Base-by-base conservation (phyloP, 345 rosid genomes). In the Eutrema heterophyllum region DNA sequence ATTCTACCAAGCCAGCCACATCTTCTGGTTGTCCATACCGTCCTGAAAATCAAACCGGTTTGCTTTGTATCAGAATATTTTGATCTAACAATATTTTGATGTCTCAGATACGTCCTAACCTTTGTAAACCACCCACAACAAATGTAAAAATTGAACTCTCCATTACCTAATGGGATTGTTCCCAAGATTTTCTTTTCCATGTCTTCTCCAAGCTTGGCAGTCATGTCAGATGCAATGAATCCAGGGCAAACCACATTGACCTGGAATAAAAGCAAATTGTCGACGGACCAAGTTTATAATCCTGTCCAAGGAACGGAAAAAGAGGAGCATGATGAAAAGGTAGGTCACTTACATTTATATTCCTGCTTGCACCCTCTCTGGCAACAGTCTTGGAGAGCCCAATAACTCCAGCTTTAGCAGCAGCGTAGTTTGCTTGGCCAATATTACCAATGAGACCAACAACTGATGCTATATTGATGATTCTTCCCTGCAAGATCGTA, bases 381-480 rank as follows among this genome's bases (percentile, higher is more conserved):
- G 99, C 99, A 60, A 80, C 90, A 74, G 86, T 72, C 80, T 95
- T 95, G 66, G 98, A 89, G 21, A 95, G 61, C 45, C 96, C 89
- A 83, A 95, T 95, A 73, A 95, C 99, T 76, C 99, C 98, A 21
- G 94, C 99, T 83, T 95, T 95, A 16, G 99, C 96, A 33, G 99
- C 99, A 77, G 94, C 89, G 72, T 92, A 95, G 86, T 95, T 95
- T 73, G 98, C 97, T 87, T 95, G 99, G 30, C 99, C 99, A 24
- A 55, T 70, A n/a, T 95, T 95, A 73, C 97, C 98, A 73, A 90
- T 85, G 78, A 95, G 86, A 80, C 99, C 98, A 71, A 90, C 97
- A 51, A 92, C 99, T 49, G 98, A 95, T 8, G 98, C 86, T 69
- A 95, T 85, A 54, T 95, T 95, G 77, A 92, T 76, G 64, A 92